These are phyloP conservation scores for Lobosporangium transversale DNA, from an alignment of 192 early-diverging fungal species.

Conservation along the genomic window DNA sequence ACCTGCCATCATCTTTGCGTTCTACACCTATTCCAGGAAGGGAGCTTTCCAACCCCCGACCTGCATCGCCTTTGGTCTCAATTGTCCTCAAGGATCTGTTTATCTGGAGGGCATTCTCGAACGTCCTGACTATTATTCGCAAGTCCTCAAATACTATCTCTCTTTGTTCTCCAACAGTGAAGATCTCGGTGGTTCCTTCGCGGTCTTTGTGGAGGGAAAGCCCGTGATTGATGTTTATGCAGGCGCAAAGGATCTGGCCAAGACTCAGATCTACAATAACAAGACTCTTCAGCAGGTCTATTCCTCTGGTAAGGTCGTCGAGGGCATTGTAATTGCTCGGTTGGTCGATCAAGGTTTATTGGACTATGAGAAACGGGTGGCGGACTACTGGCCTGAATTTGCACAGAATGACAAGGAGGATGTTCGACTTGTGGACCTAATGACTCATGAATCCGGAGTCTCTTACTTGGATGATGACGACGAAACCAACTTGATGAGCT, in stretches of 20 bases:
- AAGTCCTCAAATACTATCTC: conserved; percentile 35
- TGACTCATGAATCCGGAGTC: conserved; percentile 73
- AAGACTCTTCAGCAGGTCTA: conserved; percentile 73
- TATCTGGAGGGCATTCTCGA: conserved; percentile 28
- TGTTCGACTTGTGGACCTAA: conserved; percentile 68
- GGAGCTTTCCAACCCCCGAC: conserved; percentile 27
- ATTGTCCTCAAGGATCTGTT: conserved; percentile 9
- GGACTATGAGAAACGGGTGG: conserved; percentile 60
- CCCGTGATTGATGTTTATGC: conserved; percentile 72
- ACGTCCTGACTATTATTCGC: conserved; percentile 31
- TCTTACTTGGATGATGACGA: conserved; percentile 60
- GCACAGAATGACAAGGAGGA: conserved; percentile 74
- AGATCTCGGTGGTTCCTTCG: conserved; percentile 59
- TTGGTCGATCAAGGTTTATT: conserved; percentile 67
- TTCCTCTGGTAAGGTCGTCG: conserved; percentile 69
- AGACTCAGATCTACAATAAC: conserved; percentile 54
- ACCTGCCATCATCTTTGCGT: conserved; percentile 26
- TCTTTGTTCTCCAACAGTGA: conserved; percentile 28
- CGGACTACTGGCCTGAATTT: conserved; percentile 81
- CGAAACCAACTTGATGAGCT: conserved; percentile 25
- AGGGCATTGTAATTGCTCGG: conserved; percentile 66
- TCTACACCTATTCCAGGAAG: conserved; percentile 19
- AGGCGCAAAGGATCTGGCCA: conserved; percentile 61
- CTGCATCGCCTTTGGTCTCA: conserved; percentile 11
- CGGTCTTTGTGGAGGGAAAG: conserved; percentile 61